These are phyloP conservation scores for Penicillium flavigenum DNA, from an alignment of 495 filamentous ascomycete species.

Conservation along the genomic window DNA sequence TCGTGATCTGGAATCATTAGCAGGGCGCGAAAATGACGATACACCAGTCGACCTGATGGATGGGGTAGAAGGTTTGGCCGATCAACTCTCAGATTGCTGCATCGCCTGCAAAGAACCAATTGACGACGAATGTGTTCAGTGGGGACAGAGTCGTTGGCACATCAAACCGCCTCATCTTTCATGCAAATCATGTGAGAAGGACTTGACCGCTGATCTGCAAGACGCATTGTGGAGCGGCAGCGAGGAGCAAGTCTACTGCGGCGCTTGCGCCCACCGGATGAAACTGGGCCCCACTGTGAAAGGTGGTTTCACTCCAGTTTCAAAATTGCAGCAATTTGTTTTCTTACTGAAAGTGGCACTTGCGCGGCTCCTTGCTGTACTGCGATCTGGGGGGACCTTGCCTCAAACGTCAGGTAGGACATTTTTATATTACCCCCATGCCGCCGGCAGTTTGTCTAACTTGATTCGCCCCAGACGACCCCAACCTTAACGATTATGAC, in stretches of 20 bases:
- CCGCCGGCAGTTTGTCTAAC: conserved; percentile 16
- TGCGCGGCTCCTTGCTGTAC: conserved; percentile 81
- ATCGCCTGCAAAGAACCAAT: conserved; percentile 77
- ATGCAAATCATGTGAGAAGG: conserved; percentile 72
- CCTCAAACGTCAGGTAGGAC: conserved; percentile 66
- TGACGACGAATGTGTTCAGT: conserved; percentile 84
- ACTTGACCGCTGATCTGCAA: conserved; percentile 61
- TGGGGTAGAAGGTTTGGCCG: conserved; percentile 71
- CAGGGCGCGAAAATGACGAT: conserved; percentile 59
- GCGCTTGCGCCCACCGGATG: conserved; percentile 57
- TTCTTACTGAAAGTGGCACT: conserved; percentile 90
- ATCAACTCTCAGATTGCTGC: conserved; percentile 80
- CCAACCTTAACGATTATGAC: conserved; percentile 66
- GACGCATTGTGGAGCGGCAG: conserved; percentile 66
- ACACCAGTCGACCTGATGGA: conserved; percentile 69
- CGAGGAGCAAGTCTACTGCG: conserved; percentile 67
- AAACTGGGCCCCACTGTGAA: conserved; percentile 48
- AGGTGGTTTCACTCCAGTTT: conserved; percentile 61
- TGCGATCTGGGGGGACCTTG: conserved; percentile 77
- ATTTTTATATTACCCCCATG: conserved; percentile 4
- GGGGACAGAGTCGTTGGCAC: conserved; percentile 78
- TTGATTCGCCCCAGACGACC: conserved; percentile 58
- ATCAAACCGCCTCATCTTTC: conserved; percentile 64
- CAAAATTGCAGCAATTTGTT: conserved; percentile 89
- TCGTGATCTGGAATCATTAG: conserved; percentile 66